These are phyloP conservation scores for Suillus alpinus DNA, from an alignment of 768 basidiomycete genomes.

Conservation along the genomic window DNA sequence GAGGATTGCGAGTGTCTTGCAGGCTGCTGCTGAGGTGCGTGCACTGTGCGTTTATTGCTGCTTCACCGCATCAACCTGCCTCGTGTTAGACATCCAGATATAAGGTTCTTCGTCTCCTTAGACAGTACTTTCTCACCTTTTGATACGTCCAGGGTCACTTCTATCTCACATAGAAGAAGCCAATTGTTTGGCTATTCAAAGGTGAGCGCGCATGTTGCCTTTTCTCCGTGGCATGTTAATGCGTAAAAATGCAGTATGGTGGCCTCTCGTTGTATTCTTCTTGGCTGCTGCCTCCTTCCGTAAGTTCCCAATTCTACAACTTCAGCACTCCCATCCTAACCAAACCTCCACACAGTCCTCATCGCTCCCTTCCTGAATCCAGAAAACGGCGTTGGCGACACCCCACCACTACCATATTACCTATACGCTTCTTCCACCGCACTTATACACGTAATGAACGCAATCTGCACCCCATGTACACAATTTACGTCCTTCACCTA, in stretches of 20 bases:
- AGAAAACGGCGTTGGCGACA: conserved; percentile 54
- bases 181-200: conserved; percentile 51
- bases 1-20: no score
- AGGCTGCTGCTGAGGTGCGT: no score
- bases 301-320: conserved; percentile 24
- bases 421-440: conserved; percentile 18
- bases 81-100: no score
- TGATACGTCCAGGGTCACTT: no score
- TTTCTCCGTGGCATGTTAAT: not conserved
- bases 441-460: no score
- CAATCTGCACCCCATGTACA: no score
- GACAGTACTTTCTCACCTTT: conserved; percentile 49
- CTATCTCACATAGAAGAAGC: conserved; percentile 50
- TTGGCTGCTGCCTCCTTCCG: conserved; percentile 49
- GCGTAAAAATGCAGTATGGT: conserved; percentile 43
- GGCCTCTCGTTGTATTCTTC: no score
- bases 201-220: conserved; percentile 20
- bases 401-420: conserved; percentile 59
- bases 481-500: no score
- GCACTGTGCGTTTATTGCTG: no score
- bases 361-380: conserved; percentile 55
- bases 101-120: not conserved
- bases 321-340: not conserved
- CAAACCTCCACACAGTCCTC: conserved; percentile 35
- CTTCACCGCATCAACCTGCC: no score